phyloP scores from a whole-genome alignment of 1,284 basidiomycete species.

The Ceratobasidium sp. region DNA sequence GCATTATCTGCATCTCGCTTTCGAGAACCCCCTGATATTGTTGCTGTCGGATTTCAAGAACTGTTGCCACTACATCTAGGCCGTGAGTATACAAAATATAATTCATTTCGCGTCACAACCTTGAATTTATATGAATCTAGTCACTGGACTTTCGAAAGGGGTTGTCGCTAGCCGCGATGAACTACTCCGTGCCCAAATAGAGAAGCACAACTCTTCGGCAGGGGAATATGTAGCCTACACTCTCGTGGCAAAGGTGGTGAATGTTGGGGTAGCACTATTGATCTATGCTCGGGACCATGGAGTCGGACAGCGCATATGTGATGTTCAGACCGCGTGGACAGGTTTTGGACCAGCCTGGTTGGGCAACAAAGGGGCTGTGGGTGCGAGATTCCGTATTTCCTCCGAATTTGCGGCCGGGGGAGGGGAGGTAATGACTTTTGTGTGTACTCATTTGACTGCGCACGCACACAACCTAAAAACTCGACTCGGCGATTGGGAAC shows the following conservation, averaged over 20 bases:
- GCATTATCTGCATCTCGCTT: slow-evolving; percentile 68
- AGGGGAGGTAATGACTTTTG: slow-evolving; percentile 90
- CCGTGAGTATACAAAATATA: slow-evolving; percentile 56
- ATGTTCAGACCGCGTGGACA: slow-evolving; percentile 77
- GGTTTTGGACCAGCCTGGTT: slow-evolving; percentile 76
- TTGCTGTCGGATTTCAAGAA: slow-evolving; percentile 89
- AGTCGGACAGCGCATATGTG: slow-evolving; percentile 63
- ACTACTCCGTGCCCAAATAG: slow-evolving; percentile 72
- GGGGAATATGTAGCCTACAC: slow-evolving; percentile 61
- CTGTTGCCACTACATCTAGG: slow-evolving; percentile 81
- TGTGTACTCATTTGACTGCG: slow-evolving; percentile 69
- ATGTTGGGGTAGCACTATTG: slow-evolving; percentile 78
- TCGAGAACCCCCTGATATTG: slow-evolving; percentile 66
- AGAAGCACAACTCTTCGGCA: slow-evolving; percentile 67
- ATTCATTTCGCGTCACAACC: background rate
- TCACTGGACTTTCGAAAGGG: slow-evolving; percentile 65
- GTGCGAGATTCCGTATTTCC: slow-evolving; percentile 77
- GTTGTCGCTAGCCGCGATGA: slow-evolving; percentile 66
- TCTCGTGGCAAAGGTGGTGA: slow-evolving; percentile 73
- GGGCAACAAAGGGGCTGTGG: slow-evolving; percentile 97
- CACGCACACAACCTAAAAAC: slow-evolving; percentile 72
- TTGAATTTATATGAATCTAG: slow-evolving; percentile 51
- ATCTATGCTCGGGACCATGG: slow-evolving; percentile 75
- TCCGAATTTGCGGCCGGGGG: slow-evolving; percentile 53
- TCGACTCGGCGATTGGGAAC: slow-evolving; percentile 68